phyloP scores from a whole-genome alignment of 306 rosid species.

The Argentina anserina region DNA sequence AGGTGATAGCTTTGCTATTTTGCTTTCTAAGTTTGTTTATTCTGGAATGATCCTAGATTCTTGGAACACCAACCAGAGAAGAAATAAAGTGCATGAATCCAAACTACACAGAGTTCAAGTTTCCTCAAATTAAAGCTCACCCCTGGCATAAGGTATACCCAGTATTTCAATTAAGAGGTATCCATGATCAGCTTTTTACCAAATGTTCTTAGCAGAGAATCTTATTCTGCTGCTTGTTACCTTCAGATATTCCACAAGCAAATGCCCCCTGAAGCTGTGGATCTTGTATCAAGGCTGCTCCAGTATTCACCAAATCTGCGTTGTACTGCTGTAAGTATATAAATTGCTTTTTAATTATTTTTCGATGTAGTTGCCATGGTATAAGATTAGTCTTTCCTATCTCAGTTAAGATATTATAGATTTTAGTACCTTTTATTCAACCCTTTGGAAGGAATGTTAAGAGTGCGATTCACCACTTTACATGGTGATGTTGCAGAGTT shows the following conservation, averaged over 20 bases:
- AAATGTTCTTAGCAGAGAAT: slow-evolving; percentile 3
- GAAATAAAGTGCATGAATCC: slow-evolving; percentile 98
- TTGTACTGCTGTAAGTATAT: slow-evolving; percentile 79
- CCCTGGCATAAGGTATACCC: slow-evolving; percentile 90
- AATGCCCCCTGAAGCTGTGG: slow-evolving; percentile 88
- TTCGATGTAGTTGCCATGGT: background rate
- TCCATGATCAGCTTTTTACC: background rate
- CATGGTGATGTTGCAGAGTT: background rate
- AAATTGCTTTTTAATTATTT: background rate
- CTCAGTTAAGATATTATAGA: background rate
- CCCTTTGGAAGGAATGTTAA: background rate
- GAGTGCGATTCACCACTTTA: background rate
- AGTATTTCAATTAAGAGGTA: background rate
- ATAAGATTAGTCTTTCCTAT: background rate
- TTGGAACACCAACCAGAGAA: slow-evolving; percentile 93
- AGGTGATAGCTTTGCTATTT: slow-evolving; percentile 16
- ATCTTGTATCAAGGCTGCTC: slow-evolving; percentile 87
- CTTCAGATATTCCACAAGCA: slow-evolving; percentile 74
- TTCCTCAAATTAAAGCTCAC: slow-evolving; percentile 94
- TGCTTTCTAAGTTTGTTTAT: slow-evolving; percentile 23
- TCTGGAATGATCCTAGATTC: slow-evolving; percentile 39
- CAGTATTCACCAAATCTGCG: slow-evolving; percentile 93
- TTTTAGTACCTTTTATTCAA: background rate
- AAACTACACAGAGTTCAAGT: slow-evolving; percentile 77
- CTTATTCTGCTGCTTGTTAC: slow-evolving; percentile 21